Percentiles rank a stretch among this genome's conserved stretches.
Evolutionary conservation across 495 filamentous ascomycete genomes (phyloP).

Genomic region (Cryomyces antarcticus): DNA sequence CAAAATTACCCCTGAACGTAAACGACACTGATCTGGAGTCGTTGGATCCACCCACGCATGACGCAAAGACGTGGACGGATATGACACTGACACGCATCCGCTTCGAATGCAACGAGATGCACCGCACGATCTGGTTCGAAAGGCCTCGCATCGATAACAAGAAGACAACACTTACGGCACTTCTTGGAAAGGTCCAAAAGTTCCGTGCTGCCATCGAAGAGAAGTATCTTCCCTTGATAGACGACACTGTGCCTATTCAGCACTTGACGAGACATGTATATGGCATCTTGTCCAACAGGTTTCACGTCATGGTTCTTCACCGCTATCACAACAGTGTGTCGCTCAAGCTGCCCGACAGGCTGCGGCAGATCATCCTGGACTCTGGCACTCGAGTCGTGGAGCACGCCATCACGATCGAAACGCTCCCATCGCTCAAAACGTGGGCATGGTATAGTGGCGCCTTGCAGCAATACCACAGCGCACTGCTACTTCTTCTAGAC

Average conservation of each 20-base stretch:
- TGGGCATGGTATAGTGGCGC: slow-evolving; percentile 27
- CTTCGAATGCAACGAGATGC: slow-evolving; percentile 55
- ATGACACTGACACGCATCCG: slow-evolving; percentile 43
- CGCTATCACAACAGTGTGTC: slow-evolving; percentile 28
- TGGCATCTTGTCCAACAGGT: slow-evolving; percentile 34
- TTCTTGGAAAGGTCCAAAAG: slow-evolving; percentile 39
- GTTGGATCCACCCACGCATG: slow-evolving; percentile 17
- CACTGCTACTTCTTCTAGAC: slow-evolving; percentile 26
- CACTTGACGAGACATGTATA: slow-evolving; percentile 37
- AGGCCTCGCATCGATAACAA: slow-evolving; percentile 37
- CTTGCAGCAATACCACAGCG: slow-evolving; percentile 27
- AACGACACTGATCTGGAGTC: slow-evolving; percentile 36
- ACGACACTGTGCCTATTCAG: slow-evolving; percentile 36
- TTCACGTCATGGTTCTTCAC: slow-evolving; percentile 44
- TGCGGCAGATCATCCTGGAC: slow-evolving; percentile 27
- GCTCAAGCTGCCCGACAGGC: slow-evolving; percentile 29
- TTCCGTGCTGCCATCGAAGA: slow-evolving; percentile 36
- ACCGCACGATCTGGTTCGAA: slow-evolving; percentile 42
- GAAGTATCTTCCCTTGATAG: slow-evolving; percentile 36
- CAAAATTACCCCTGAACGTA: slow-evolving; percentile 43
- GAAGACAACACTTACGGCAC: slow-evolving; percentile 32
- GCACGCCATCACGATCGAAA: slow-evolving; percentile 37
- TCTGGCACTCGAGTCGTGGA: slow-evolving; percentile 35
- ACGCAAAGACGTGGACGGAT: slow-evolving; percentile 40
- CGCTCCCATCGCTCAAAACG: slow-evolving; percentile 23